phyloP scores from a whole-genome alignment of 805 yeast species.

The Wickerhamomyces rabaulensis region DNA sequence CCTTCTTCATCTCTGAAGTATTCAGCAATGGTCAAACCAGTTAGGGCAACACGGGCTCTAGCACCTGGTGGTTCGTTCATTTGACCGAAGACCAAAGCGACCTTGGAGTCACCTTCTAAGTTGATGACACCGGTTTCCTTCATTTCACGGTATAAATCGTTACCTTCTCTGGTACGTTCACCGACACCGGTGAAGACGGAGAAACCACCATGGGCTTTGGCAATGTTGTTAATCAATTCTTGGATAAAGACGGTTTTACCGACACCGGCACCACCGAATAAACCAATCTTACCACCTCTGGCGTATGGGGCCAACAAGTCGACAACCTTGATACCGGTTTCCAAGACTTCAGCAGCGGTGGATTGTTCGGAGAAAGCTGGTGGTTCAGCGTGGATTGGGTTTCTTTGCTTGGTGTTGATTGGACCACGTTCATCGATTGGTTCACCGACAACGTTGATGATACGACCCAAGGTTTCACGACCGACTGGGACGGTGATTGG shows the following conservation, averaged over 20 bases:
- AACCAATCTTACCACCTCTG: conserved; percentile 99
- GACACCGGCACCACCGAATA: conserved; percentile 99
- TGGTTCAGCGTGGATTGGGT: conserved; percentile 99
- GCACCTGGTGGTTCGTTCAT: conserved; percentile 99
- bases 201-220: conserved; percentile 99
- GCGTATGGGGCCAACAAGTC: conserved; percentile 99
- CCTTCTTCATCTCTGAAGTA: conserved; percentile 99
- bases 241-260: conserved; percentile 99
- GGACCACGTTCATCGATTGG: conserved; percentile 99
- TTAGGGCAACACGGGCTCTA: conserved; percentile 99
- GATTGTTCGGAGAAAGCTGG: conserved; percentile 96
- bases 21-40: conserved; percentile 99
- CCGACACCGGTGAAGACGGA: conserved; percentile 99
- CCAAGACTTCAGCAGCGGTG: conserved; percentile 95
- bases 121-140: conserved; percentile 99
- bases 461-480: conserved; percentile 98
- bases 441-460: conserved; percentile 97
- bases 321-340: conserved; percentile 99
- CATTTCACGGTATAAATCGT: conserved; percentile 99
- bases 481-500: conserved; percentile 99
- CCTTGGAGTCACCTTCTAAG: conserved; percentile 99
- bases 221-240: conserved; percentile 99
- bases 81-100: conserved; percentile 98
- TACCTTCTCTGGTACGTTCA: conserved; percentile 99
- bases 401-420: conserved; percentile 83